These are phyloP conservation scores for Globisporangium nodosum DNA, from an alignment of 352 stramenopile genomes.

Conservation along the genomic window DNA sequence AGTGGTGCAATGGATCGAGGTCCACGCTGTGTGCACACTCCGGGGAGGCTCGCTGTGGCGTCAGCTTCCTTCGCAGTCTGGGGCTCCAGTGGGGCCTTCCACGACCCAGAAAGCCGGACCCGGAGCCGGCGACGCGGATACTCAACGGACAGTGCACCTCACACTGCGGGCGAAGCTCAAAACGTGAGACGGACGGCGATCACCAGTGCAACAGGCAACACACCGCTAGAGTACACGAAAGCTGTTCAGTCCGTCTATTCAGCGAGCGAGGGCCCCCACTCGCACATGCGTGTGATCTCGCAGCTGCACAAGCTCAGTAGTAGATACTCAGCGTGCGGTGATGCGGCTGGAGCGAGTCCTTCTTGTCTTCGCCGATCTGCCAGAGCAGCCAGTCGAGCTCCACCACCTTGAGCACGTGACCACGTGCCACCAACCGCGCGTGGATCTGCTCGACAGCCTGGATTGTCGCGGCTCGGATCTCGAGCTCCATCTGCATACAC, in stretches of 20 bases:
- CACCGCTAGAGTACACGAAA: neutral
- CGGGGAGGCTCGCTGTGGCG: slow-evolving; percentile 37
- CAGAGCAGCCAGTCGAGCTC: slow-evolving; percentile 88
- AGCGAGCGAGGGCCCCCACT: too few relatives aligned
- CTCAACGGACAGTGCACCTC: neutral
- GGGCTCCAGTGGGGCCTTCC: neutral
- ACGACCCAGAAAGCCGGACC: neutral
- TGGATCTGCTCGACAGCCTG: slow-evolving; percentile 79
- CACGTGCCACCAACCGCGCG: slow-evolving; percentile 21
- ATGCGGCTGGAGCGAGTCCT: slow-evolving; percentile 68
- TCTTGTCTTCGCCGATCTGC: slow-evolving; percentile 79
- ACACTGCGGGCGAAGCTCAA: slow-evolving; percentile 9
- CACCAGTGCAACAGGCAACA: neutral
- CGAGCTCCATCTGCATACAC: slow-evolving; percentile 56
- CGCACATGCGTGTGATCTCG: too few relatives aligned
- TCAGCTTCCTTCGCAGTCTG: slow-evolving; percentile 2
- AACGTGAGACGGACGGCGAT: neutral
- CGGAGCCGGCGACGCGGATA: slow-evolving; percentile 4
- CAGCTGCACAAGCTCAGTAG: slow-evolving; percentile 35
- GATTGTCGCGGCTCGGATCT: slow-evolving; percentile 81
- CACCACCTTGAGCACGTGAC: slow-evolving; percentile 51
- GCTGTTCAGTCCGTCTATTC: too few relatives aligned
- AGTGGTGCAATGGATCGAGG: slow-evolving; percentile 34
- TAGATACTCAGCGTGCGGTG: slow-evolving; percentile 84
- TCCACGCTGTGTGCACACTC: slow-evolving; percentile 33